Conservation (phyloP, 2,329 filamentous ascomycete species). For the Arthrobotrys conoides region DNA sequence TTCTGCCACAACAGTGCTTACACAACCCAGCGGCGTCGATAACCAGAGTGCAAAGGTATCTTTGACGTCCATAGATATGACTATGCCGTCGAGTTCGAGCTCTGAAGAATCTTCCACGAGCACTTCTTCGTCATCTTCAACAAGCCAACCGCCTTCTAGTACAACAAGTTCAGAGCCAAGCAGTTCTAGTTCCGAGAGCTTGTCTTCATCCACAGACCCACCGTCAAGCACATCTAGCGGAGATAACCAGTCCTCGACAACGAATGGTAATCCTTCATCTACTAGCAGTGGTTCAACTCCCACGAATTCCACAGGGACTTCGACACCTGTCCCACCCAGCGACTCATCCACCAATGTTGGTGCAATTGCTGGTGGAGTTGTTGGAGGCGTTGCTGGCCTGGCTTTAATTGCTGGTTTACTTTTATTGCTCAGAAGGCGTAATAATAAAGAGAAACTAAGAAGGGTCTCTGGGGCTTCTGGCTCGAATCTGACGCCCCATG, state of each 20-base stretch:
- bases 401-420: conserved; percentile 67
- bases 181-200: conserved; percentile 16
- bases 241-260: conserved; percentile 6
- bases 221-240: conserved; percentile 7
- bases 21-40: conserved; percentile 44
- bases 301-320: conserved; percentile 12
- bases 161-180: conserved; percentile 31
- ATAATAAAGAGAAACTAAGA: conserved; percentile 22
- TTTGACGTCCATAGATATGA: conserved; percentile 55
- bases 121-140: conserved; percentile 15
- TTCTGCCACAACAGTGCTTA: conserved; percentile 53
- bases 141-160: conserved; percentile 9
- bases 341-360: conserved; percentile 65
- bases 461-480: conserved; percentile 35
- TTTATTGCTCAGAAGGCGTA: conserved; percentile 68
- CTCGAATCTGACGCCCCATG: conserved; percentile 43
- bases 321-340: conserved; percentile 2
- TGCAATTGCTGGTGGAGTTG: conserved; percentile 69
- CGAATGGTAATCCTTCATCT: conserved; percentile 9
- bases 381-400: conserved; percentile 69
- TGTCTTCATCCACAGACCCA: conserved; percentile 11
- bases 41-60: conserved; percentile 38
- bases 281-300: conserved; percentile 18
- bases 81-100: conserved; percentile 4
- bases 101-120: conserved; percentile 11